phyloP scores from a whole-genome alignment of 2,329 filamentous ascomycete species.

The Aspergillus glaucus region DNA sequence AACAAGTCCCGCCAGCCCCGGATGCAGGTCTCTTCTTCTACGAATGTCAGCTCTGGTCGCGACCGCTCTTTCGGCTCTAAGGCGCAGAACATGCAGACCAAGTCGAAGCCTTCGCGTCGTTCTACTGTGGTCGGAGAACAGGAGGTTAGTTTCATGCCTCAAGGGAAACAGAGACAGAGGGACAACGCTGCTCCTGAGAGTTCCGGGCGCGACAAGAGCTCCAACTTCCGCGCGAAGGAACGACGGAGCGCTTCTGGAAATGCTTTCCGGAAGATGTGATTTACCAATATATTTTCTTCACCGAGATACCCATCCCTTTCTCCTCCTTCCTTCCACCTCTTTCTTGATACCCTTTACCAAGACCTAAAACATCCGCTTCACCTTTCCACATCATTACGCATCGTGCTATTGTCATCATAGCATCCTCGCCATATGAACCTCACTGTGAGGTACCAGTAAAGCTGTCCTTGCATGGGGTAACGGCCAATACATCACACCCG shows the following conservation, averaged over 20 bases:
- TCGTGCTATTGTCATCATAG: too few species aligned
- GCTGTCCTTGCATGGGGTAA: too few species aligned
- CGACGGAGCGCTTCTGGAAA: constrained; percentile 46
- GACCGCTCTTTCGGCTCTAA: constrained; percentile 55
- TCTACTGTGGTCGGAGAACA: constrained; percentile 43
- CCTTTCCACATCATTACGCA: too few species aligned
- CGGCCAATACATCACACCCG: too few species aligned
- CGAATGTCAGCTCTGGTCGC: constrained; percentile 36
- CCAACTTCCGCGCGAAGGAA: constrained; percentile 31
- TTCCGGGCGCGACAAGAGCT: constrained; percentile 12
- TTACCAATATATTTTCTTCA: not conserved
- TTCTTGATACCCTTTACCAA: not conserved
- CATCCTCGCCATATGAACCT: too few species aligned
- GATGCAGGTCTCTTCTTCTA: constrained; percentile 54
- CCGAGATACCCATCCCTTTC: not conserved
- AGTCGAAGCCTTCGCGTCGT: constrained; percentile 25
- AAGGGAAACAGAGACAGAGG: constrained; percentile 35
- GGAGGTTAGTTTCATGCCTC: constrained; percentile 56
- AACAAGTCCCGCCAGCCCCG: constrained; percentile 42
- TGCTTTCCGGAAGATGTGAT: constrained; percentile 42
- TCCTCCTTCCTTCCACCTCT: too few species aligned
- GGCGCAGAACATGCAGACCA: constrained; percentile 41
- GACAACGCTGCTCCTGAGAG: constrained; percentile 10
- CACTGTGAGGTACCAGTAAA: too few species aligned
- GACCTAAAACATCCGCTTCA: not conserved